A percentile compares a stretch with the other conserved stretches of the same genome.
Conservation (phyloP, 1,139 yeast genomes). For the Barnettozyma hawaiiensis region DNA sequence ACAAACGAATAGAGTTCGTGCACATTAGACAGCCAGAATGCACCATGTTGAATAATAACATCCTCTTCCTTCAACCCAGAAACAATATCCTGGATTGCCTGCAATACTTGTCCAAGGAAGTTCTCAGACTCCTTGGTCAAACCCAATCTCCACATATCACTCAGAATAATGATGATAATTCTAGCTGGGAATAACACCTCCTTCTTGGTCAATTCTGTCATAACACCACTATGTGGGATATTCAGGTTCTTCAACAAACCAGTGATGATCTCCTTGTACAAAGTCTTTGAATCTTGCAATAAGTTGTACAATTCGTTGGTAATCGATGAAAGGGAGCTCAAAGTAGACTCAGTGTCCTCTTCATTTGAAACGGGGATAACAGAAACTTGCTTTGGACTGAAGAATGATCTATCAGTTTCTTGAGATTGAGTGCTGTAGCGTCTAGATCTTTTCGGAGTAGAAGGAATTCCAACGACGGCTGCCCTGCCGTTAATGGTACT, state of each 20-base stretch:
- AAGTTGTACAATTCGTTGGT: conserved; percentile 68
- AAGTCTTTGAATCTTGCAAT: conserved; percentile 71
- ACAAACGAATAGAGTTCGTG: conserved; percentile 95
- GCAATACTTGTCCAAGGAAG: conserved; percentile 83
- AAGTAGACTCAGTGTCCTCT: conserved; percentile 41
- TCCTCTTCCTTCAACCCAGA: conserved; percentile 74
- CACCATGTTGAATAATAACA: conserved; percentile 77
- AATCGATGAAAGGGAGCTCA: conserved; percentile 49
- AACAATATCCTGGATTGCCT: conserved; percentile 79
- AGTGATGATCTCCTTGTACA: conserved; percentile 81
- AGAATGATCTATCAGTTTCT: conserved; percentile 18
- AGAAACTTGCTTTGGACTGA: conserved; percentile 47
- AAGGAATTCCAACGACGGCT: conserved; percentile 20
- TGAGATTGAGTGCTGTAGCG: conserved; percentile 24
- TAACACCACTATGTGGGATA: conserved; percentile 81
- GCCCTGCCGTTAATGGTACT: conserved; percentile 16
- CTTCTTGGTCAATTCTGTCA: conserved; percentile 76
- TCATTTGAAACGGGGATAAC: conserved; percentile 51
- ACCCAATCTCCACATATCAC: conserved; percentile 99
- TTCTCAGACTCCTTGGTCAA: conserved; percentile 88
- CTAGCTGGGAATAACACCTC: conserved; percentile 97
- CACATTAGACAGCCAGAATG: conserved; percentile 96
- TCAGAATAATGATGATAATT: conserved; percentile 81
- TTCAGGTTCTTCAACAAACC: conserved; percentile 85
- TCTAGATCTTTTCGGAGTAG: conserved; percentile 26